These are phyloP conservation scores for Cutaneotrichosporon dermatis DNA, from an alignment of 1,284 basidiomycete genomes.

Conservation along the genomic window DNA sequence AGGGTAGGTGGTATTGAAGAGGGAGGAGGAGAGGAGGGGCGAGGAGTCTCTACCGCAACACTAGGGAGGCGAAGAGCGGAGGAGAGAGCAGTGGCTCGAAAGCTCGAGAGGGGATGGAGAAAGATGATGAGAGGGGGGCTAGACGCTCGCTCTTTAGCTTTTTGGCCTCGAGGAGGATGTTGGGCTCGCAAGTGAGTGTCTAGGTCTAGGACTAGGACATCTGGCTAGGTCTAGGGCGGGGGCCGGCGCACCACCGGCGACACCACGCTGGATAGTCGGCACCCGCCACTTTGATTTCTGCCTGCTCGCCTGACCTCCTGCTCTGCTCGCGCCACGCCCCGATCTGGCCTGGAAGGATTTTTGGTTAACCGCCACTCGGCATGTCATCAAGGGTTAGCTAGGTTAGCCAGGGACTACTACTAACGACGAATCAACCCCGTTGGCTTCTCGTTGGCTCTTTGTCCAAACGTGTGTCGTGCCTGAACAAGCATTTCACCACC, in stretches of 20 bases:
- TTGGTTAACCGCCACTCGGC: no score
- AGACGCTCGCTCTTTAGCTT: neutral
- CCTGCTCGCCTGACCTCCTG: no score
- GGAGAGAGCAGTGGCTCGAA: neutral
- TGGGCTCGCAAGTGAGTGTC: no score
- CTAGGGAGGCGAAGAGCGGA: neutral
- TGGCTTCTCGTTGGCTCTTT: neutral
- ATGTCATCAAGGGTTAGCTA: neutral
- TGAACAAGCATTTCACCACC: neutral
- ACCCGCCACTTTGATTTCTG: no score
- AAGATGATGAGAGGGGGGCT: neutral
- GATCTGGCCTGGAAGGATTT: no score
- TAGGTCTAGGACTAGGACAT: no score
- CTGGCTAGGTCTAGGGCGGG: no score
- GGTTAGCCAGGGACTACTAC: neutral
- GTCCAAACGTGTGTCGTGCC: constrained; percentile 13
- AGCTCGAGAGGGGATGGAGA: neutral
- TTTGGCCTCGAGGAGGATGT: neutral
- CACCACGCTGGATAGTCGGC: no score
- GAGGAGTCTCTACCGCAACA: neutral
- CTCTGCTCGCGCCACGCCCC: no score
- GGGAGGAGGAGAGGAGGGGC: neutral
- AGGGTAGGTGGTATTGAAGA: neutral
- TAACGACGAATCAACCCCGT: no score
- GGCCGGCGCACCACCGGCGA: no score